Evolutionary conservation across 768 basidiomycete genomes (phyloP).

Genomic region (Terana coerulea): DNA sequence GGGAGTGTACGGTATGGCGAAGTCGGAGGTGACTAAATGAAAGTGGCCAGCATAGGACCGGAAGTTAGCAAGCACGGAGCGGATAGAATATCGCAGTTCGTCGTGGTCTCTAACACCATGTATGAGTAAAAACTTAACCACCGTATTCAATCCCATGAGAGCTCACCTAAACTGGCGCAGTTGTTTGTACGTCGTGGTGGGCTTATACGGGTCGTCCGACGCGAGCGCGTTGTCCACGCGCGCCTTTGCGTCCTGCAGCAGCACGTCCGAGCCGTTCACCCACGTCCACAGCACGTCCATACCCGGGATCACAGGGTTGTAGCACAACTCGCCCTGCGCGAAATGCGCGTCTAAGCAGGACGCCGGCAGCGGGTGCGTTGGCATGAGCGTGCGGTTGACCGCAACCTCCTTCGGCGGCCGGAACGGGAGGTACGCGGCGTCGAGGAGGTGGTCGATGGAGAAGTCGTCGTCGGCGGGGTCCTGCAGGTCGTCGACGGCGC

Average conservation of each 20-base stretch:
- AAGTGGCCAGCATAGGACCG: slow-evolving; percentile 24
- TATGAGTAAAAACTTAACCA: not conserved
- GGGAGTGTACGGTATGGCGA: slow-evolving; percentile 17
- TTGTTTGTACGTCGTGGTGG: slow-evolving; percentile 11
- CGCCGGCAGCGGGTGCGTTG: slow-evolving; percentile 10
- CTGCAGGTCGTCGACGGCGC: slow-evolving; percentile 4
- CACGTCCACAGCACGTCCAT: slow-evolving; percentile 30
- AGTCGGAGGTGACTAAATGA: slow-evolving; percentile 34
- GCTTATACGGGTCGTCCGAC: slow-evolving; percentile 18
- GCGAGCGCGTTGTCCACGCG: slow-evolving; percentile 7
- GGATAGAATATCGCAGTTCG: slow-evolving; percentile 35
- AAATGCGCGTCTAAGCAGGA: slow-evolving; percentile 22
- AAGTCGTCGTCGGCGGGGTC: slow-evolving; percentile 7
- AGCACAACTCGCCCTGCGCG: slow-evolving; percentile 16
- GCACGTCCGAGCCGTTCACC: slow-evolving; percentile 29
- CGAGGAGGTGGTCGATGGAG: not conserved
- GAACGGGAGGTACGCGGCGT: slow-evolving; percentile 15
- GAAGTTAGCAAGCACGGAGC: slow-evolving; percentile 30
- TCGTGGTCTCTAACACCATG: slow-evolving; percentile 29
- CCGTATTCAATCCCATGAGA: not conserved
- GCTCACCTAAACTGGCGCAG: slow-evolving; percentile 22
- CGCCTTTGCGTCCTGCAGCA: slow-evolving; percentile 16
- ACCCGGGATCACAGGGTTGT: slow-evolving; percentile 8
- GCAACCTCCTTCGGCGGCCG: slow-evolving; percentile 13
- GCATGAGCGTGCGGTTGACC: slow-evolving; percentile 6